Percentiles rank a stretch among this genome's conserved stretches.
These are phyloP conservation scores for Lyophyllum decastes DNA, from an alignment of 768 basidiomycete species.

Conservation along the genomic window DNA sequence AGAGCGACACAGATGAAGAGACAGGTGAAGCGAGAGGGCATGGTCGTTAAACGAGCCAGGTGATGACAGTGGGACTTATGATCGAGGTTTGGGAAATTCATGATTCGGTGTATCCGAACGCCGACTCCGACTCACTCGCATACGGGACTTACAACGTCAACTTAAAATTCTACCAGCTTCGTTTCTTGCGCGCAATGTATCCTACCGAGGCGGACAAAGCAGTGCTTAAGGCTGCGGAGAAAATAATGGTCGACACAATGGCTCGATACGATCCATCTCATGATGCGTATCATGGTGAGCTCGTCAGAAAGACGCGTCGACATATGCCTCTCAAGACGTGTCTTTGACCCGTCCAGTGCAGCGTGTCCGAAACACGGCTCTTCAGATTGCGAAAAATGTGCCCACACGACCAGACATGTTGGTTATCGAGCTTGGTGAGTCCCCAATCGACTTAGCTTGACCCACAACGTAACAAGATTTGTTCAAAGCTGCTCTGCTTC, in stretches of 20 bases:
- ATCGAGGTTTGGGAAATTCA: background rate
- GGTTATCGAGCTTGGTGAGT: constrained; percentile 65
- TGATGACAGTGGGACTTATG: background rate
- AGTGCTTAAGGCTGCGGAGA: constrained; percentile 59
- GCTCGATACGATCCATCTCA: constrained; percentile 79
- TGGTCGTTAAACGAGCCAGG: constrained; percentile 11
- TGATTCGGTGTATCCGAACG: background rate
- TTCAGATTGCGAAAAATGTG: constrained; percentile 60
- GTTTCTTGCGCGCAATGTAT: constrained; percentile 37
- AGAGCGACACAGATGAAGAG: constrained; percentile 42
- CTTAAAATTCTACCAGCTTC: background rate
- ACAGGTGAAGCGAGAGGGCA: constrained; percentile 26
- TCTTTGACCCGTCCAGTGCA: constrained; percentile 50
- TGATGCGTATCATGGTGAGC: constrained; percentile 74
- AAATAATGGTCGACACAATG: constrained; percentile 74
- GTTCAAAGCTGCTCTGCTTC: constrained; percentile 71
- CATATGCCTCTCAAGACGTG: constrained; percentile 2
- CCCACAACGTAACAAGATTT: background rate
- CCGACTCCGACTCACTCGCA: constrained; percentile 1
- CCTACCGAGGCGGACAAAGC: constrained; percentile 53
- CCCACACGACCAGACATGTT: constrained; percentile 63
- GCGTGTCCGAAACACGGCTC: constrained; percentile 78
- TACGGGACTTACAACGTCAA: background rate
- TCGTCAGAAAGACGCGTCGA: constrained; percentile 2
- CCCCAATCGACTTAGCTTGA: background rate